Evolutionary conservation across 306 rosid genomes (phyloP), one percentile per base, ranked within the genome.

Genomic region (Rosa lucieae): DNA sequence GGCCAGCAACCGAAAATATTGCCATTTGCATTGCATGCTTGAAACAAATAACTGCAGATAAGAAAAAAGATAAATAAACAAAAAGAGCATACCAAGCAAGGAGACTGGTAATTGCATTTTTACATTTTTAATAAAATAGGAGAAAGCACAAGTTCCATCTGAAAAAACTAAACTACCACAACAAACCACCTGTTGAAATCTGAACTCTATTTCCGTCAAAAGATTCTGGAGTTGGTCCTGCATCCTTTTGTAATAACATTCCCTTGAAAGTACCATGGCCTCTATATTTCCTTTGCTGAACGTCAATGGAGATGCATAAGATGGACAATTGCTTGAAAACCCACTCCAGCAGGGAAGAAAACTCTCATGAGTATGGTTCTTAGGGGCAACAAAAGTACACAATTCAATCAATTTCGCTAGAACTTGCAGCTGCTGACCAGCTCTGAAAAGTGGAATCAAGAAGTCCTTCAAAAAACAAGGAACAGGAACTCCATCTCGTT

Each of bases 341-440:
- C 92, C 94, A 74, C 88, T 88, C 94, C 95, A 91, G 87, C 93
- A 81, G 37, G 99, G 97, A 84, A 95, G 94, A 68, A 92, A 88
- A 81, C 92, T 97, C 82, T 88, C 89, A 35, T 79, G 84, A 76
- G 88, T 82, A 82, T 84, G 88, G 81, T 85, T 77, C 58, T 83
- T 83, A 43, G 87, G 67, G 81, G 89, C 70, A 84, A 86, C 86
- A 79, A 85, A 88, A 75, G 88, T 82, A 87, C 96, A 90, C 82
- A 89, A 80, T 84, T 93, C 98, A 84, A 93, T 91, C 86, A 95
- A 88, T 87, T 93, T 93, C 85, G 88, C 85, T 52, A 95, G 86
- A 58, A 93, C 94, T 90, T 91, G 97, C 77, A 95, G 97, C 84
- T 95, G 99, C 88, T 90, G 98, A 68, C 98, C 99, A 76, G 97